Base-by-base conservation (phyloP, 2,329 filamentous ascomycete genomes). In the Colletotrichum euphorbiae region DNA sequence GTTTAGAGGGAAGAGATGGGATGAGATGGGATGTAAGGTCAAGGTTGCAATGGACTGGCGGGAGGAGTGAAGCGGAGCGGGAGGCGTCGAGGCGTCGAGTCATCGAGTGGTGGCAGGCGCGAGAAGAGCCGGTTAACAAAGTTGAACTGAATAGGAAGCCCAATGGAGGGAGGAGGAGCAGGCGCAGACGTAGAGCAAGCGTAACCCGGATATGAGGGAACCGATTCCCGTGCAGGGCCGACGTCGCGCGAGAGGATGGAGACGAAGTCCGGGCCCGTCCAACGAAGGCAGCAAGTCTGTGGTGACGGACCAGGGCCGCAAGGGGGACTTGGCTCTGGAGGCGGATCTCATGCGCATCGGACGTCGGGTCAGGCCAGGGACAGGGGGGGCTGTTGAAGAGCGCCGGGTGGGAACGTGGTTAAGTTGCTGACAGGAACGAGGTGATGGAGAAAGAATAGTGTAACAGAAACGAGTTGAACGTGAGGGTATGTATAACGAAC, bases 291-390 rank as follows among this genome's bases (percentile, higher is more conserved):
- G 54, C 48, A 51, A 64, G 54, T 42, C 54, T 52, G 61, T 46
- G 46, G 33, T 58, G 21, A 48, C 45, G 3, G 65, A 55, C 65
- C 45, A 59, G 54, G 61, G 65, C 54, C 46, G 61, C 48, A 68
- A 55, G 61, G 54, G 54, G 52, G 48, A 65, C 65, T 68, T 59
- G 61, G 65, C 61, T 68, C 65, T 68, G 65, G 65, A 61, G 61
- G 61, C 61, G 65, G 65, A 65, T 65, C 65, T 65, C 54, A 59
- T 64, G 65, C 61, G 64, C 64, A 63, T 67, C 58, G 64, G 59
- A 67, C 58, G 60, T 64, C 60, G 60, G 64, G 61, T 54, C 65
- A 65, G 61, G 54, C 61, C 40, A 68, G 65, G 57, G 54, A 65
- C 54, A 68, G 61, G 65, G 24, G 24, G 36, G 61, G 60, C 45